Conservation (phyloP, 495 filamentous ascomycete species). For the Ramalina intermedia region DNA sequence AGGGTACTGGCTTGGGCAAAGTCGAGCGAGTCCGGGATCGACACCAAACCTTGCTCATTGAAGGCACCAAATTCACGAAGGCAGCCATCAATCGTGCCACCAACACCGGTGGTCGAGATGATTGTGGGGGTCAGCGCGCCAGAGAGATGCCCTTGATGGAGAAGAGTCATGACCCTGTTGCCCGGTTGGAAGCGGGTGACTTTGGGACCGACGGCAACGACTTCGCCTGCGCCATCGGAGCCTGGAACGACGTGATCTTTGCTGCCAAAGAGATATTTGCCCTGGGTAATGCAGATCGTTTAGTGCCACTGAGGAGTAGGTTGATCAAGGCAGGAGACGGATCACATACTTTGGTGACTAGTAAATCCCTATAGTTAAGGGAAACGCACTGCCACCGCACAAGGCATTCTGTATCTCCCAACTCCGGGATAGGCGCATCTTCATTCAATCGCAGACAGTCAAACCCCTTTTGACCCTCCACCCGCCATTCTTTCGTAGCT, state of each 20-base stretch:
- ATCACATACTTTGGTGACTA: conserved; percentile 48
- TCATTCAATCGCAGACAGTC: conserved; percentile 43
- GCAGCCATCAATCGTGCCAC: conserved; percentile 56
- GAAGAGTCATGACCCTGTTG: conserved; percentile 59
- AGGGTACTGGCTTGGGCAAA: conserved; percentile 53
- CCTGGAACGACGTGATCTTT: conserved; percentile 45
- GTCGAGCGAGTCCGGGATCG: conserved; percentile 45
- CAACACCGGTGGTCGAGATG: conserved; percentile 42
- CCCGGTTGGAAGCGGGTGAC: conserved; percentile 56
- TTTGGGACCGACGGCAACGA: conserved; percentile 51
- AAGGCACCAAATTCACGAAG: conserved; percentile 60
- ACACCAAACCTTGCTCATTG: conserved; percentile 54
- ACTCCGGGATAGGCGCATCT: conserved; percentile 38
- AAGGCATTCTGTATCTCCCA: conserved; percentile 56
- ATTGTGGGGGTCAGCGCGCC: conserved; percentile 33
- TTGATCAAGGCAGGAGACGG: background rate
- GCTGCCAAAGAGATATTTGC: conserved; percentile 51
- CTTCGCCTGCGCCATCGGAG: conserved; percentile 68
- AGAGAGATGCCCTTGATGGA: conserved; percentile 63
- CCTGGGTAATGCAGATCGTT: conserved; percentile 22
- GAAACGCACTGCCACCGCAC: conserved; percentile 61
- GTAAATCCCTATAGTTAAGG: conserved; percentile 69
- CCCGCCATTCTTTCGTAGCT: conserved; percentile 49
- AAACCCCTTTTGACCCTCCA: conserved; percentile 40
- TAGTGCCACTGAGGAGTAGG: too few species aligned